Conservation (phyloP, 352 stramenopile genomes). For the Pythium rhizo-oryzae region DNA sequence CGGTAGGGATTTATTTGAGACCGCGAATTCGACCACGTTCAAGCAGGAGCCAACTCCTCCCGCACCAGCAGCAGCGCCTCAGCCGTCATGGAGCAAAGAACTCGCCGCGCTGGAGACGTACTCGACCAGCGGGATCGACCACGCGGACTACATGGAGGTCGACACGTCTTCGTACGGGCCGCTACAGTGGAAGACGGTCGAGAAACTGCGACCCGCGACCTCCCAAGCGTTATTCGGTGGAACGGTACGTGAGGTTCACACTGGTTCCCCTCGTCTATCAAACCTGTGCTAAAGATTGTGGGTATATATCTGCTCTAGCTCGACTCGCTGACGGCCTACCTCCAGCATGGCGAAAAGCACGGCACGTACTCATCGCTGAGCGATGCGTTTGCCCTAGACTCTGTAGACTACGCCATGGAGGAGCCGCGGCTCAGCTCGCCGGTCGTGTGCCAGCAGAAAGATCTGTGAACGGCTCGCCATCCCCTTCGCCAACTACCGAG, state of each 20-base stretch:
- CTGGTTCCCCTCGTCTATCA: too few species aligned
- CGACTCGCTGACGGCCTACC: slow-evolving; percentile 18
- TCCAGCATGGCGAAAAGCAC: slow-evolving; percentile 27
- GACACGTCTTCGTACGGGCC: slow-evolving; percentile 24
- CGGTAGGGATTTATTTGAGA: slow-evolving; percentile 8
- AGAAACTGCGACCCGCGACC: slow-evolving; percentile 14
- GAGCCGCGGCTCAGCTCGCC: slow-evolving; percentile 27
- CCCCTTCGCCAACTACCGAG: not conserved
- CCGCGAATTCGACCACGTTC: not conserved
- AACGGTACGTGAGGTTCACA: slow-evolving; percentile 23
- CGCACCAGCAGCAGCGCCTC: not conserved
- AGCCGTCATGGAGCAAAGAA: slow-evolving; percentile 22
- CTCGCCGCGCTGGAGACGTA: slow-evolving; percentile 25
- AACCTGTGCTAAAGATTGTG: slow-evolving; percentile 1
- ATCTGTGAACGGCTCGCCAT: slow-evolving; percentile 12
- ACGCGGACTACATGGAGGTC: slow-evolving; percentile 29
- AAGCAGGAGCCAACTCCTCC: slow-evolving; percentile 19
- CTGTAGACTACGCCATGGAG: slow-evolving; percentile 29
- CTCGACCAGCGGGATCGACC: slow-evolving; percentile 20
- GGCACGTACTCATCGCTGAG: slow-evolving; percentile 5
- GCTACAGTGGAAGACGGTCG: slow-evolving; percentile 25
- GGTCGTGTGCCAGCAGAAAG: slow-evolving; percentile 19
- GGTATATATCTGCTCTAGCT: slow-evolving; percentile 5
- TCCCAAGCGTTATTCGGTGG: slow-evolving; percentile 7
- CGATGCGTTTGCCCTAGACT: slow-evolving; percentile 23